Base-by-base conservation (phyloP, 2,329 filamentous ascomycete species). In the Ophiostoma pallidulum region DNA sequence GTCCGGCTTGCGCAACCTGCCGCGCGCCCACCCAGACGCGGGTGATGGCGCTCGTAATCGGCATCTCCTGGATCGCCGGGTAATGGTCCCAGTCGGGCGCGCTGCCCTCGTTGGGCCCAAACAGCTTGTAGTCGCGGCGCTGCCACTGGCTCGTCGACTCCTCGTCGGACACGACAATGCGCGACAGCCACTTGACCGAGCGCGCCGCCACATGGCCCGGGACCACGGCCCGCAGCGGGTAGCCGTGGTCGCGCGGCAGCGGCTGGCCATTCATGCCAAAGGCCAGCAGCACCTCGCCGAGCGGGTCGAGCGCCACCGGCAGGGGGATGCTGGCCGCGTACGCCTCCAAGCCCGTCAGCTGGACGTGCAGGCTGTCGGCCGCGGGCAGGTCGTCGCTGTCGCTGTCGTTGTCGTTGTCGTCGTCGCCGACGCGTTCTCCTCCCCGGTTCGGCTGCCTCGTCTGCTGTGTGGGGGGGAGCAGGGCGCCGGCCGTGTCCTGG, bases 111-210 rank as follows among this genome's bases (percentile, higher is more conserved):
- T 82, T 82, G 4, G 80, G 80, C 0, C 80, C 78, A 50, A 84
- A 83, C 56, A 74, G 77, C 59, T 84, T 84, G 63, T 85, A 84
- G 59, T 85, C 81, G 16, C 74, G 70, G 19, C 76, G 70, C 58
- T 84, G 79, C 79, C 80, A 82, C 57, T 82, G 74, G 37, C 73
- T 80, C 4, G 71, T 63, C 54, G 78, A 81, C 60, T 86, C 82
- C 53, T 85, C 81, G 48, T 80, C 77, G 33, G 78, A 76, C 2
- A 85, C 67, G 0, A 75, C 71, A 46, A 86, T 78, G 38, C 74
- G 74, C 51, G 71, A 77, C 2, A 86, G 65, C 82, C 81, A 86
- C 58, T 86, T 86, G 53, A 84, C 80, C 6, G 75, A 80, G 2
- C 81, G 71, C 1, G 80, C 82, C 1, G 80, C 82, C 2, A 84